phyloP scores from a whole-genome alignment of 345 rosid species.

The Brassica incana region DNA sequence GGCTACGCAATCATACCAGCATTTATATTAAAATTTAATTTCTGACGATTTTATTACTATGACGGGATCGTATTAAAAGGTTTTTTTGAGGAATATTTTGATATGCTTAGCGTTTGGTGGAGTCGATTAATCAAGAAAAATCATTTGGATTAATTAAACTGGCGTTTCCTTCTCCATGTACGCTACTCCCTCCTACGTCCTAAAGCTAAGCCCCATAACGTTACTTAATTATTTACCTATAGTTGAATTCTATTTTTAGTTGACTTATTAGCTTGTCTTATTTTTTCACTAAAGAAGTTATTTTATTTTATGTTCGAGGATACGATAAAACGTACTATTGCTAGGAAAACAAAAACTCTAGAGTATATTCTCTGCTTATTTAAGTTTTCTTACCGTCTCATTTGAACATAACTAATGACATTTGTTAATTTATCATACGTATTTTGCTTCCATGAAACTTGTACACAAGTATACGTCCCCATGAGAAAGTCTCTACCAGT shows the following conservation, averaged over 20 bases:
- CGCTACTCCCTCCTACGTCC: slow-evolving; percentile 26
- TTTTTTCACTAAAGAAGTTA: neutral
- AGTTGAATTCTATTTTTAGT: slow-evolving; percentile 23
- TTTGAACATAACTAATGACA: slow-evolving; percentile 5
- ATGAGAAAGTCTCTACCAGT: slow-evolving; percentile 14
- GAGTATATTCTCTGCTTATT: slow-evolving; percentile 8
- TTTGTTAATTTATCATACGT: neutral
- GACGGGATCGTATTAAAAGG: slow-evolving; percentile 4
- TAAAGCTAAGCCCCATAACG: slow-evolving; percentile 20
- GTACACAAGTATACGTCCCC: neutral
- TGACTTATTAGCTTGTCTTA: slow-evolving; percentile 20
- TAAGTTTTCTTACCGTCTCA: neutral
- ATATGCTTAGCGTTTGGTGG: slow-evolving; percentile 29
- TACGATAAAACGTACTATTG: slow-evolving; percentile 31
- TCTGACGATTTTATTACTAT: neutral
- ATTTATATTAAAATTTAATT: neutral
- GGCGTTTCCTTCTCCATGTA: slow-evolving; percentile 32
- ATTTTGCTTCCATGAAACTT: neutral
- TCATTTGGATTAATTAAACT: neutral
- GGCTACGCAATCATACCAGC: slow-evolving; percentile 37
- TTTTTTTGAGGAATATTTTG: slow-evolving; percentile 8
- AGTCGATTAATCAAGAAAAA: slow-evolving; percentile 28
- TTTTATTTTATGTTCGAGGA: slow-evolving; percentile 12
- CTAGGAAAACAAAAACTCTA: neutral
- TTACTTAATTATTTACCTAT: slow-evolving; percentile 22